A percentile compares a stretch with the other conserved stretches of the same genome.
Evolutionary conservation across 257 asterid genomes (phyloP).

Genomic region (Rhazya stricta): DNA sequence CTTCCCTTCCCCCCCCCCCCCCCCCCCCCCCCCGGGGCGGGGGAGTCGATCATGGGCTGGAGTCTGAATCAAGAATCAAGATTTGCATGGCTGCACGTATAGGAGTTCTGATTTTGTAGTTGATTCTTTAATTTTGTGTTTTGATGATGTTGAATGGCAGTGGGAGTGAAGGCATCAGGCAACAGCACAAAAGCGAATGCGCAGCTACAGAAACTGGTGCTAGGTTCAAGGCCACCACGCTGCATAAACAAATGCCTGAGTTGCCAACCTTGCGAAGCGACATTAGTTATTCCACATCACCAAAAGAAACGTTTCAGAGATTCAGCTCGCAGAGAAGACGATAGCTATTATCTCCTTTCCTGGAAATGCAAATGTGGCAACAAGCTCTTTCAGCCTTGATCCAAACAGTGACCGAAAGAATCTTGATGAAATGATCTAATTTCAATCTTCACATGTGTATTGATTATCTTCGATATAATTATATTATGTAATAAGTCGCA

Average conservation of each 20-base stretch:
- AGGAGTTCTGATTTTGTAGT: background rate
- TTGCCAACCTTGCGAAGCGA: slow-evolving; percentile 35
- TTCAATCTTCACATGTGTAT: background rate
- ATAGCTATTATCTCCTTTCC: slow-evolving; percentile 30
- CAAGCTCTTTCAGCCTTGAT: slow-evolving; percentile 35
- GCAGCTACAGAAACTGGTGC: slow-evolving; percentile 15
- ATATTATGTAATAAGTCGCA: background rate
- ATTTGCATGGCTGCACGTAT: too few relatives aligned
- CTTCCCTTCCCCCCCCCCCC: background rate
- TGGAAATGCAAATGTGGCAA: slow-evolving; percentile 42
- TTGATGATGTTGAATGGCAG: background rate
- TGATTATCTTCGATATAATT: background rate
- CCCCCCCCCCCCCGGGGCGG: background rate
- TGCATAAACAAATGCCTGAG: slow-evolving; percentile 38
- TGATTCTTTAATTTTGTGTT: background rate
- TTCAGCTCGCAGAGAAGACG: slow-evolving; percentile 21
- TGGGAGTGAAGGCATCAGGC: slow-evolving; percentile 6
- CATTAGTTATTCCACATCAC: slow-evolving; percentile 25
- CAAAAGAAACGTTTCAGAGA: background rate
- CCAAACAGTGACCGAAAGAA: too few relatives aligned
- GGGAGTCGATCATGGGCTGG: too few relatives aligned
- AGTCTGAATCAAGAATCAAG: too few relatives aligned
- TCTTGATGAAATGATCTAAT: slow-evolving; percentile 6
- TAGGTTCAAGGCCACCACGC: slow-evolving; percentile 38
- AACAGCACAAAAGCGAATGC: background rate